Evolutionary conservation across 2,329 filamentous ascomycete species (phyloP), one percentile per base, ranked within the genome.

Genomic region (Exophiala viscosa): DNA sequence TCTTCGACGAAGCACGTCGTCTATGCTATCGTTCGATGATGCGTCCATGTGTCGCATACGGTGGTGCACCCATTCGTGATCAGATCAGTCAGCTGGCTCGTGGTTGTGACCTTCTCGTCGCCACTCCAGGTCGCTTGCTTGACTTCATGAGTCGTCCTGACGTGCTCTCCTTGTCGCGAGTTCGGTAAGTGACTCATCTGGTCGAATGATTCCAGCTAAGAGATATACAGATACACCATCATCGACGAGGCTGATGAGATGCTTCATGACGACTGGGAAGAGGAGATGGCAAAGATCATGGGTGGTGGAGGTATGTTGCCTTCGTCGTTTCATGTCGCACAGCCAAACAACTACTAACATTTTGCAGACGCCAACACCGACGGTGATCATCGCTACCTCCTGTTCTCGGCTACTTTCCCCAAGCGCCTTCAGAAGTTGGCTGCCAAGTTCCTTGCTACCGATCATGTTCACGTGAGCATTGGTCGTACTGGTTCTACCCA

Each of bases 171-270:
- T 76, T 96, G 46, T 78, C 78, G 17, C 88, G 92, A 36, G 79
- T 96, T 55, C 86, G 85, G 71, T 93, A 28, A 28, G 23, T 28
- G 23, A 28, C 23, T 28, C 23, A 28, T 28, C 23, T 28, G 23
- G 5, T 28, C 23, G 23, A 28, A 28, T 5, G 23, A 28, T 28
- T 28, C 23, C 23, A 28, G 23, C 23, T 28, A 28, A 28, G 23
- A 28, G 23, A 7, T 28, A 28, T 28, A 28, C 23, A 28, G 23
- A 28, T 28, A 38, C 69, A 83, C 82, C 60, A 82, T 97, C 59
- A 85, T 99, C 57, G 93, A 97, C 55, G 93, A 99, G 67, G 93
- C 93, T 0, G 93, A 99, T 66, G 92, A 99, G 73, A 85, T 99
- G 78, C 79, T 99, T 0, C 77, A 86, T 0, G 67, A 76, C 1